A percentile compares a stretch with the other conserved stretches of the same genome.
Evolutionary conservation across 1,284 basidiomycete genomes (phyloP).

Genomic region (Ustilago tritici): DNA sequence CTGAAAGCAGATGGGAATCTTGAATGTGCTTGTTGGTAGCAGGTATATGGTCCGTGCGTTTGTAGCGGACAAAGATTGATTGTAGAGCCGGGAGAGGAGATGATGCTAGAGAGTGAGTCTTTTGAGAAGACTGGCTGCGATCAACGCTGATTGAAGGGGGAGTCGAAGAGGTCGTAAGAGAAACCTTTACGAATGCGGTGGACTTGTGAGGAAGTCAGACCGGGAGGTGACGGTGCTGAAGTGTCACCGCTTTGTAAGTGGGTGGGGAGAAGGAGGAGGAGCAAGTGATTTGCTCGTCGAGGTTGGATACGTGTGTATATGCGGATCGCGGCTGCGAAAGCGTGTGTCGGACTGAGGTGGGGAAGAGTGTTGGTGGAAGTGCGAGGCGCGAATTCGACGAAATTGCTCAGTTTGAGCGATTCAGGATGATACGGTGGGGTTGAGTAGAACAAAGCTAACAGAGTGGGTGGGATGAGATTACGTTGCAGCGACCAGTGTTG

Average conservation of each 20-base stretch:
- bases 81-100: background rate
- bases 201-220: background rate
- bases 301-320: background rate
- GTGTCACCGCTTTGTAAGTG: background rate
- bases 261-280: background rate
- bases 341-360: background rate
- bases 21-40: slow-evolving; percentile 26
- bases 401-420: background rate
- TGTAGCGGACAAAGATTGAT: slow-evolving; percentile 12
- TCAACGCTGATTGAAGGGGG: slow-evolving; percentile 21
- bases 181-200: background rate
- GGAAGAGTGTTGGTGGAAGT: background rate
- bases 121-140: slow-evolving; percentile 5
- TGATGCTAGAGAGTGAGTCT: slow-evolving; percentile 6
- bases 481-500: slow-evolving; percentile 6
- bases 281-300: background rate
- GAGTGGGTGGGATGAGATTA: background rate
- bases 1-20: slow-evolving; percentile 14
- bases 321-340: background rate
- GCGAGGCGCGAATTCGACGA: background rate
- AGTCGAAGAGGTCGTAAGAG: slow-evolving; percentile 2
- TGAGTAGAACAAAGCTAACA: background rate
- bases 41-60: slow-evolving; percentile 35
- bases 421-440: background rate
- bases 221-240: background rate